A percentile compares a stretch with the other conserved stretches of the same genome.
These are phyloP conservation scores for Xylaria multiplex DNA, from an alignment of 2,329 filamentous ascomycete species.

Conservation along the genomic window DNA sequence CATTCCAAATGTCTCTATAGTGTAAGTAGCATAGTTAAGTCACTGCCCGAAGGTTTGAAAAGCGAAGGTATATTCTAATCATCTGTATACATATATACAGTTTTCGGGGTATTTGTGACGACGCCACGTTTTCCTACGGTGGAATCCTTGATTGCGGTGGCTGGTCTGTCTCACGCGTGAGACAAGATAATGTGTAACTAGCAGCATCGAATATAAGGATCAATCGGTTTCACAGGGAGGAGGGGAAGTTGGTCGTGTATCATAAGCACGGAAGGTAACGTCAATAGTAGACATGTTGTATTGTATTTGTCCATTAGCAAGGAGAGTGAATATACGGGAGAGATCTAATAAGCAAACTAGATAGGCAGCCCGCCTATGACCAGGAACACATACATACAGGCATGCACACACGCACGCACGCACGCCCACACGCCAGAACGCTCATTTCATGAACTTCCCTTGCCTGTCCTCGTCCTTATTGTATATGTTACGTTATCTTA, in stretches of 20 bases:
- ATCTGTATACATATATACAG: too few species aligned
- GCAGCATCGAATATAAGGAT: too few species aligned
- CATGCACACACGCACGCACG: background rate
- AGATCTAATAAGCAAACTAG: background rate
- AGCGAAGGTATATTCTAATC: background rate
- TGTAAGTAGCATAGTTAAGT: background rate
- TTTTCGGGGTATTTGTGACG: too few species aligned
- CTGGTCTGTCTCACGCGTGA: too few species aligned
- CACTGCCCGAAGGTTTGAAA: too few species aligned
- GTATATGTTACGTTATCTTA: background rate
- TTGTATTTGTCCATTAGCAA: background rate
- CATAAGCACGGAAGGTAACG: too few species aligned
- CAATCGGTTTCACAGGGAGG: too few species aligned
- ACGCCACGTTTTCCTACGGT: background rate
- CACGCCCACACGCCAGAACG: slow-evolving; percentile 4
- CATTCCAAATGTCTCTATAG: background rate
- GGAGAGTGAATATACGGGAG: background rate
- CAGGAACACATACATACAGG: background rate
- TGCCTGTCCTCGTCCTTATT: background rate
- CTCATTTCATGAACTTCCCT: background rate
- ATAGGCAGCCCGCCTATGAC: background rate
- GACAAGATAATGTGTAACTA: too few species aligned
- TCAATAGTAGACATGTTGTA: background rate
- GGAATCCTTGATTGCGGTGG: too few species aligned
- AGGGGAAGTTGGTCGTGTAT: too few species aligned